A percentile compares a stretch with the other conserved stretches of the same genome.
Evolutionary conservation across 371 early-diverging fungal species (phyloP).

Genomic region (Actinomucor elegans): DNA sequence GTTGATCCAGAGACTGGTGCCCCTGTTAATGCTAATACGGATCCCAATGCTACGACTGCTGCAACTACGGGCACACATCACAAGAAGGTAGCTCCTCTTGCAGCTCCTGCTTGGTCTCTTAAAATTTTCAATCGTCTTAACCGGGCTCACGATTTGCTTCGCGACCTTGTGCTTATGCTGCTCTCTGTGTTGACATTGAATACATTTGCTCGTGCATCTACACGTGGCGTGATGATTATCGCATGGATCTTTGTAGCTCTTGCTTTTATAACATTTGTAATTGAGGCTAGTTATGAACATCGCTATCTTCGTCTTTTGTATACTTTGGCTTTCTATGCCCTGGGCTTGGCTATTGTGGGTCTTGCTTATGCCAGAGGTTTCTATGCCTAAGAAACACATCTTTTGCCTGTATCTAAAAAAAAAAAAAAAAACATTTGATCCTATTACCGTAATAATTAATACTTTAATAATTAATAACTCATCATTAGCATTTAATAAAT

Average conservation of each 20-base stretch:
- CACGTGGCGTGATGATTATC: slow-evolving; percentile 45
- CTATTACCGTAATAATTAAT: no score
- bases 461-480: no score
- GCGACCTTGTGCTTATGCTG: slow-evolving; percentile 39
- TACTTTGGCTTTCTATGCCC: slow-evolving; percentile 33
- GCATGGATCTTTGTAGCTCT: slow-evolving; percentile 50
- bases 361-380: slow-evolving; percentile 43
- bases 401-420: no score
- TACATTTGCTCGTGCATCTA: slow-evolving; percentile 45
- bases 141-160: slow-evolving; percentile 36
- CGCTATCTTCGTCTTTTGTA: slow-evolving; percentile 40
- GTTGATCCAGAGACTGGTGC: slow-evolving; percentile 13
- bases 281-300: slow-evolving; percentile 35
- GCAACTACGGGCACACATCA: neutral
- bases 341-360: slow-evolving; percentile 41
- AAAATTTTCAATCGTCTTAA: slow-evolving; percentile 30
- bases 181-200: slow-evolving; percentile 38
- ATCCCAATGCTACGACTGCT: neutral
- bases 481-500: no score
- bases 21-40: slow-evolving; percentile 10
- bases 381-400: neutral
- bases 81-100: slow-evolving; percentile 1
- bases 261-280: slow-evolving; percentile 36
- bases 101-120: slow-evolving; percentile 31
- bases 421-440: no score